These are phyloP conservation scores for Globisporangium takayamanum DNA, from an alignment of 352 stramenopile genomes.

Conservation along the genomic window DNA sequence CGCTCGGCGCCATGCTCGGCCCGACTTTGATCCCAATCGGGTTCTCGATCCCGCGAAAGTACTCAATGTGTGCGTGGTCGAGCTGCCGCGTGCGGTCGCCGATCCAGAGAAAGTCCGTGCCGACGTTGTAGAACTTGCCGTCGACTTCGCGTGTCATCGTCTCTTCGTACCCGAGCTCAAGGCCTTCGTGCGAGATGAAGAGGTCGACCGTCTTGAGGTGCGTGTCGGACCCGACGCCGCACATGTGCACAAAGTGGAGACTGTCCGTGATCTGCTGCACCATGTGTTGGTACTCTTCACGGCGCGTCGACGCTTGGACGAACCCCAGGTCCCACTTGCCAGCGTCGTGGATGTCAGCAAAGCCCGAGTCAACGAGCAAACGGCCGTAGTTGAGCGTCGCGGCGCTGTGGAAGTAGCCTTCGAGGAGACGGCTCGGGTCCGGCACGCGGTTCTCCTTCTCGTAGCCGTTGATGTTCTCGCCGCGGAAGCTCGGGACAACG, in stretches of 20 bases:
- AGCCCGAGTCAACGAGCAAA: constrained; percentile 92
- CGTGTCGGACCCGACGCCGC: constrained; percentile 89
- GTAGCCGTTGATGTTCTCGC: constrained; percentile 98
- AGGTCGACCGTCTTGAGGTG: constrained; percentile 94
- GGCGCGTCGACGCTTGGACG: constrained; percentile 92
- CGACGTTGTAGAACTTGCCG: constrained; percentile 97
- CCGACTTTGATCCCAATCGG: constrained; percentile 98
- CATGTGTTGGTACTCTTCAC: constrained; percentile 94
- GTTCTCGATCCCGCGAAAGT: constrained; percentile 97
- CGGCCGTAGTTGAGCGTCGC: constrained; percentile 97
- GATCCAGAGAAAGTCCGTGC: constrained; percentile 98
- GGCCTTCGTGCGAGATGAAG: constrained; percentile 98
- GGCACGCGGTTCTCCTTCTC: constrained; percentile 89
- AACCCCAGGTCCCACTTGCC: constrained; percentile 98
- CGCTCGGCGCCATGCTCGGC: constrained; percentile 92
- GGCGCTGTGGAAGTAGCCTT: constrained; percentile 97
- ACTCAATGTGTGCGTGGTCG: constrained; percentile 97
- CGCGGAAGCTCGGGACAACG: constrained; percentile 93
- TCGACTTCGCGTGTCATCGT: constrained; percentile 93
- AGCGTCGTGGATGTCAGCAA: constrained; percentile 95
- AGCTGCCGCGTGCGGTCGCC: constrained; percentile 97
- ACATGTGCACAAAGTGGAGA: constrained; percentile 94
- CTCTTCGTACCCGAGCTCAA: constrained; percentile 97
- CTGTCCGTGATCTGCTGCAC: constrained; percentile 96
- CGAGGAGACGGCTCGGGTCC: constrained; percentile 91